Base-by-base conservation (phyloP, 306 rosid species). In the Trichosanthes truncata region DNA sequence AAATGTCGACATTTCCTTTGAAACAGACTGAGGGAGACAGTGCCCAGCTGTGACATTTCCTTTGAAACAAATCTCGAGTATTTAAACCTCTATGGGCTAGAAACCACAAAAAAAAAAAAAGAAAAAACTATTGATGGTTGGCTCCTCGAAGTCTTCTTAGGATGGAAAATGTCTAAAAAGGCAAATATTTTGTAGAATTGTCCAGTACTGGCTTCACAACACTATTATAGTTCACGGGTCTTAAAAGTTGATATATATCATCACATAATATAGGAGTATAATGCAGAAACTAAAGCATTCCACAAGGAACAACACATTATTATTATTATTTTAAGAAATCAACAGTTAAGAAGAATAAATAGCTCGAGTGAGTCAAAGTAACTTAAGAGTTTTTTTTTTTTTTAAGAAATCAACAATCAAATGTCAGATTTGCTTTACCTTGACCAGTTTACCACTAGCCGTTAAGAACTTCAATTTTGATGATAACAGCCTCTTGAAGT, bases 401-500 rank as follows among this genome's bases (percentile, higher is more conserved):
- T 62, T 63, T 3, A 33, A 33, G 72, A 65, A 65, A 35, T 65
- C 15, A 69, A 21, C 23, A 15, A 73, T 51, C n/a, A n/a, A n/a
- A 26, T 12, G 20, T 35, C 41, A 61, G 57, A 79, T 63, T 75
- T 18, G 79, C 76, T 79, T n/a, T 89, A 91, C 99, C 99, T 93
- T 95, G 76, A 93, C 84, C 83, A 93, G 87, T 85, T 89, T 95
- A 75, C 99, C 88, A 77, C 82, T 87, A 49, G 96, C 80, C 43
- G 96, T 90, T 88, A 95, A 85, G 79, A 52, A 84, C 82, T 95
- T 95, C 20, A 95, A 82, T 78, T 95, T 93, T 12, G 96, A 81
- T 11, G 94, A 95, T 81, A 95, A 82, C 67, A 91, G 46, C 86
- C 89, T 91, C 87, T 90, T 93, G 82, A 95, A 91, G 84, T 90